Evolutionary conservation across 2,329 filamentous ascomycete species (phyloP), one percentile per base, ranked within the genome.

Genomic region (Ophidiomyces ophidiicola): DNA sequence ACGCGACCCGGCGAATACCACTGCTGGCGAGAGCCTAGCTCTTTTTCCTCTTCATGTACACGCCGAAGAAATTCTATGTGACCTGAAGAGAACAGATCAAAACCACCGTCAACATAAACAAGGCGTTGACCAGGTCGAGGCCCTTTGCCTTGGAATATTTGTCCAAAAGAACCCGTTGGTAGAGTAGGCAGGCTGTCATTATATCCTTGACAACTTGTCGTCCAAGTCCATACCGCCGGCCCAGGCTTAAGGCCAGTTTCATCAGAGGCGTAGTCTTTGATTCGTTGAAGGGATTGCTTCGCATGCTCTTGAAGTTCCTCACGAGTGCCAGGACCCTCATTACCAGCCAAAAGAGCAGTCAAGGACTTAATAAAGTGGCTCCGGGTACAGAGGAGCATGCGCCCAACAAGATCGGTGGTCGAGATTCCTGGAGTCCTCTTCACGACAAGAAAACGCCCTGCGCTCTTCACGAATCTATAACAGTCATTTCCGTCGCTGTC

Each of bases 391-490:
- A 96, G 70, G 53, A 98, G 69, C 90, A 98, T 98, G 53, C 90
- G 80, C 14, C 90, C 90, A 18, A 98, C 90, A n/a, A 98, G 73
- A 57, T 98, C 90, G 3, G 90, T 98, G 1, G 90, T 98, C 6
- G 85, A 94, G 54, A 98, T 98, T 44, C 85, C 87, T 0, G 90
- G 90, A 2, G 90, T 96, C 47, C 90, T 76, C 67, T 93, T 94
- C 32, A 98, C 90, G 12, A 98, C 85, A 64, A 92, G 87, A 74
- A 98, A 98, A 30, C 90, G 76, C 8, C 81, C 80, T 1, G 88
- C 90, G 28, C 82, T 80, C 65, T 98, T 98, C 54, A 98, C 90
- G 55, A 88, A 96, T 44, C 90, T 82, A 66, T 98, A 98, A 66
- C 88, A 96, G 66, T 98, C 90, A 59, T 94, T 81, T 29, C 90